Conservation (phyloP, 768 basidiomycete genomes). For the Phylloporus sp. region DNA sequence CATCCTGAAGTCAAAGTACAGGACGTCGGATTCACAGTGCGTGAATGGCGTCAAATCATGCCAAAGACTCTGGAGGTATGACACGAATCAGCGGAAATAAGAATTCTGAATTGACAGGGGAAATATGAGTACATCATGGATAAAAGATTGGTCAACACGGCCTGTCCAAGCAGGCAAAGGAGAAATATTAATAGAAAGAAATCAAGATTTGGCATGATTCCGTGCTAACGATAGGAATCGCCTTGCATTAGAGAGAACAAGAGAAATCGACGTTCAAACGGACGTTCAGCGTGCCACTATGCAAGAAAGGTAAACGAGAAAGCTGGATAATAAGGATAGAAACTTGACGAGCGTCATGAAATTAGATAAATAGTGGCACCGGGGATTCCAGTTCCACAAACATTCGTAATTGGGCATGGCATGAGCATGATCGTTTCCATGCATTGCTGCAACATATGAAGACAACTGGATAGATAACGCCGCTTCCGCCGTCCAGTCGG, state of each 20-base stretch:
- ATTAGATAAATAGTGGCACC: constrained; percentile 19
- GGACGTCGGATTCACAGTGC: no score
- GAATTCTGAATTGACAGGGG: constrained; percentile 12
- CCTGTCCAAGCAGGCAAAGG: constrained; percentile 24
- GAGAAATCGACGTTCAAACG: constrained; percentile 1
- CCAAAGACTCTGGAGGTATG: no score
- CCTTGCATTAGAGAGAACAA: background rate
- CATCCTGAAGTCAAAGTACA: no score
- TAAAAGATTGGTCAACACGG: constrained; percentile 8
- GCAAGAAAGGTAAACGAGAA: constrained; percentile 18
- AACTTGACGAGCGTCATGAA: constrained; percentile 12
- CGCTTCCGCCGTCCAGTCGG: constrained; percentile 19
- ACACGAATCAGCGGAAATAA: background rate
- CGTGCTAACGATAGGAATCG: constrained; percentile 5
- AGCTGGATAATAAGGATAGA: constrained; percentile 30
- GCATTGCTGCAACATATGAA: constrained; percentile 24
- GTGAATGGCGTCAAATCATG: no score
- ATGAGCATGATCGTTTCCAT: constrained; percentile 15
- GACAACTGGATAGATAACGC: constrained; percentile 32
- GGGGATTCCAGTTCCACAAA: constrained; percentile 17
- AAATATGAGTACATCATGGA: constrained; percentile 16
- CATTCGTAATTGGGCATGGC: constrained; percentile 25
- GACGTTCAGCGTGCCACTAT: constrained; percentile 8
- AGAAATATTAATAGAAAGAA: background rate
- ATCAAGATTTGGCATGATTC: constrained; percentile 10